Evolutionary conservation across 2,329 filamentous ascomycete genomes (phyloP), one percentile per base, ranked within the genome.

Genomic region (Corynespora cassiicola): DNA sequence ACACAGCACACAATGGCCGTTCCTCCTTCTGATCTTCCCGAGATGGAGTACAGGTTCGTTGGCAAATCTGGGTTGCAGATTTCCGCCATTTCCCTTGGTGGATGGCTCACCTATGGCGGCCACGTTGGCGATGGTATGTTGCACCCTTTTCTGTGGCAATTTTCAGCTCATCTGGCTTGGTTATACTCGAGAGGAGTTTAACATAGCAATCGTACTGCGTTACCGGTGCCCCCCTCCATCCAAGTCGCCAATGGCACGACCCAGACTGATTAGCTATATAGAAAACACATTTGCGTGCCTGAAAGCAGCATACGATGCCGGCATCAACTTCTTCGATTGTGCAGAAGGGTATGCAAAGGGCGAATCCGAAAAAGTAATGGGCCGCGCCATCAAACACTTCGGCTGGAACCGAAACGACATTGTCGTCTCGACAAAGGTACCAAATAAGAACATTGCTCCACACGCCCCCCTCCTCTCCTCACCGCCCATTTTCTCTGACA

Each of bases 51-150:
- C 69, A 82, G 86, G 52, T 83, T 82, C 68, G 76, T 89, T 6
- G 86, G 87, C 57, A 79, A 79, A 24, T 86, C 84, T 11, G 86
- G 87, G 36, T 77, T 90, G 12, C 82, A 89, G 64, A 85, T 90
- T 21, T 90, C 86, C 18, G 78, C 82, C 29, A 85, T 90, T 47
- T 85, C 84, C 2, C 75, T 90, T 3, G 87, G 73, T 20, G 71
- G 70, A 38, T 73, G 69, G 70, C 75, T 90, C 35, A 90, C 87
- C 1, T 89, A 88, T 51, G 87, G 87, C 36, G 86, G 85, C 12
- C 84, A 88, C 52, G 82, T 88, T 19, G 82, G 84, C 38, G 79
- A 82, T 60, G 80, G 82, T 82, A 71, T 14, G 39, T 32, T 23
- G 2, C 9, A 25, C 4, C 32, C 7, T 27, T 21, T 17, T 25